Evolutionary conservation across 768 basidiomycete genomes (phyloP), one percentile per base, ranked within the genome.

Genomic region (Suillus weaverae): DNA sequence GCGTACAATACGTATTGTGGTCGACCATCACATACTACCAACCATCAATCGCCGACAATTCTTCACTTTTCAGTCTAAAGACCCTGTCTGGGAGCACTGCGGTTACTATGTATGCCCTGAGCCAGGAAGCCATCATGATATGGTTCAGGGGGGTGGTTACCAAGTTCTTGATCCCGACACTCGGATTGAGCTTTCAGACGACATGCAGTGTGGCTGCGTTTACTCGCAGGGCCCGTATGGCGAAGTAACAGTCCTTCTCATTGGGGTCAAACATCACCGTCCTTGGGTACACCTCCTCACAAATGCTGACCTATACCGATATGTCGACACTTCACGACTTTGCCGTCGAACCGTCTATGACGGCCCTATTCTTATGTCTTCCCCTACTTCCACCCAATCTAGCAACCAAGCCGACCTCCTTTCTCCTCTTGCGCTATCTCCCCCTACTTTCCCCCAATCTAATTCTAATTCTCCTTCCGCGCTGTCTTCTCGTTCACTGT

Each of bases 271-370:
- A 41, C 10, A 59, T 7, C 18, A 20, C 30, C 57, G 39, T 30
- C 57, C 57, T 59, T 59, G 57, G 57, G 2, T 59, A 20, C 57
- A 59, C 18, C 57, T 59, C 39, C 18, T 41, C 10, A 30, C 57
- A 30, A 0, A 59, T 41, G 2, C 18, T 32, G 16, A 13, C 39
- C 38, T 41, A 2, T 1, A 32, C 18, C 26, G 2, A 41, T 32
- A 41, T 30, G 26, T 59, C 6, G 39, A 59, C 57, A 59, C 57
- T 30, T 39, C 26, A 11, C 38, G 5, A 18, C 10, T 18, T 30
- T 6, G 18, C 26, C 18, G 20, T 41, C 26, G 10, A 30, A 20
- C 26, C 22, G 1, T 30, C 6, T 5, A 3, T 36, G 13, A n/a
- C 8, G 6, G 3, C 9, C 5, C 38, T 30, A 16, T 33, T 20